Base-by-base conservation (phyloP, 2,329 filamentous ascomycete species). In the Aspergillus pseudonomiae region DNA sequence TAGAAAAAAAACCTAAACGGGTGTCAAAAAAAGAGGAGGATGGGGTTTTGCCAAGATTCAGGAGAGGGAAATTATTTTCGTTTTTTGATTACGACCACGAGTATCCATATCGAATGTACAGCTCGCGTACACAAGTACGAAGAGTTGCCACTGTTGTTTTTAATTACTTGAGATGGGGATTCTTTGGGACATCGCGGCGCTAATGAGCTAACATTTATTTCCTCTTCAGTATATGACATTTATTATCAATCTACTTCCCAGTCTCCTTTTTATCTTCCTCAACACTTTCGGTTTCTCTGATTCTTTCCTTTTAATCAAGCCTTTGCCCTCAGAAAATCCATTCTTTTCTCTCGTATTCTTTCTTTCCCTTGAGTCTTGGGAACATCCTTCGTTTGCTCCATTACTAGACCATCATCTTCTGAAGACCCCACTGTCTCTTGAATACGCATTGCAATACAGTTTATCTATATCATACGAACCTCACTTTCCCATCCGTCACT, bases 141-240 rank as follows among this genome's bases (percentile, higher is more conserved):
- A 48, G 52, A 50, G 39, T 68, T 63, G 65, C 67, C 67, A 67
- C 67, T 65, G 58, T 43, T 62, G 36, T 34, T 34, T 39, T 55
- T 55, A 39, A 36, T 55, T 55, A 52, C 28, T 39, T 24, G 24
- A 34, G 26, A 55, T 19, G 52, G 32, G 6, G n/a, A 36, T 39
- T 55, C 24, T 26, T 55, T 39, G n/a, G 28, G 26, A 55, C 52
- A 53, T 50, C 50, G 32, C 24, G 43, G 39, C 58, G 41, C 56
- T 64, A 60, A 64, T 62, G 64, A 62, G 50, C 63, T 59, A 65
- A 56, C 57, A 30, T 59, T 67, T 60, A 59, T 62, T 54, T 54
- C 53, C 54, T 55, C 59, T 43, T 32, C 55, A 36, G 21, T 63
- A 59, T 36, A 11, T 16, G n/a, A 41, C 32, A 30, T 36, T 19